Evolutionary conservation across 495 filamentous ascomycete genomes (phyloP).

Genomic region (Aspergillus conjunctus): DNA sequence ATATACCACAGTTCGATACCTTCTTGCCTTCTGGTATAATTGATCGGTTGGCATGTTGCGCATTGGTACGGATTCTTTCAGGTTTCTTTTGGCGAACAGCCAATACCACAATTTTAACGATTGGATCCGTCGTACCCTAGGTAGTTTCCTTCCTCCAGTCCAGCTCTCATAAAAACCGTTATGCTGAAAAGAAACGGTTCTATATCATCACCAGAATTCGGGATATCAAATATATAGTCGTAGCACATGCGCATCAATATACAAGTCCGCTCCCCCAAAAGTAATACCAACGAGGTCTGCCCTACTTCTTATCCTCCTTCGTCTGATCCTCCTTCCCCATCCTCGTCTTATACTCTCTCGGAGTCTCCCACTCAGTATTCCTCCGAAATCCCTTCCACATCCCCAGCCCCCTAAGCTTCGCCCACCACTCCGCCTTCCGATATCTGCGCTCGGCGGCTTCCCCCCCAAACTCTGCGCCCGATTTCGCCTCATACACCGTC

Average conservation of each 20-base stretch:
- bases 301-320: slow-evolving; percentile 41
- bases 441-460: slow-evolving; percentile 64
- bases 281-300: background rate
- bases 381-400: slow-evolving; percentile 70
- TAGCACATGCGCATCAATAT: background rate
- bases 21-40: slow-evolving; percentile 23
- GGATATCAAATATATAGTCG: background rate
- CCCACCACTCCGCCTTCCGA: slow-evolving; percentile 67
- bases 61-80: background rate
- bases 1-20: slow-evolving; percentile 28
- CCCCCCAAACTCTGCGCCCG: slow-evolving; percentile 82
- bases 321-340: slow-evolving; percentile 46
- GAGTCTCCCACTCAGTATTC: slow-evolving; percentile 63
- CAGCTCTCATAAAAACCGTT: background rate
- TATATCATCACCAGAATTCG: background rate
- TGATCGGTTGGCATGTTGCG: slow-evolving; percentile 13
- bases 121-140: background rate
- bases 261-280: background rate
- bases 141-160: background rate
- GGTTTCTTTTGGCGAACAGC: background rate
- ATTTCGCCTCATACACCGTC: slow-evolving; percentile 89
- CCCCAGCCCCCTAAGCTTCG: slow-evolving; percentile 67
- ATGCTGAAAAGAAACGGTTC: background rate
- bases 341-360: slow-evolving; percentile 81
- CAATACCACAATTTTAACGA: background rate